These are phyloP conservation scores for Pseudogymnoascus sp. DNA, from an alignment of 2,329 filamentous ascomycete genomes.

Conservation along the genomic window DNA sequence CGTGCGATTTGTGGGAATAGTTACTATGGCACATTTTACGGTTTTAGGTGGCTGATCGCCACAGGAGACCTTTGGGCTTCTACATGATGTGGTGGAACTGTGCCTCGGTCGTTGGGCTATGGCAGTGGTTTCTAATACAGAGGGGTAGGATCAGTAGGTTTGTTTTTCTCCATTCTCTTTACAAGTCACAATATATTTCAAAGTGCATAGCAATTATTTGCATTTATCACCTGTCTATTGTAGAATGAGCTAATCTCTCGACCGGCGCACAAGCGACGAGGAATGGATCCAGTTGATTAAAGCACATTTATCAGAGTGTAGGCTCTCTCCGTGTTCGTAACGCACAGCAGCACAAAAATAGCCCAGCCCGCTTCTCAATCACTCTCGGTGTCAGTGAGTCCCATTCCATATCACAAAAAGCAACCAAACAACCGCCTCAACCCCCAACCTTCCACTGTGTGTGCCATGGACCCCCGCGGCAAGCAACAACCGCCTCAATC, in stretches of 20 bases:
- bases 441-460: background rate
- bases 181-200: background rate
- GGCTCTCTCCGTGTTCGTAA: background rate
- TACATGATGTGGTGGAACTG: background rate
- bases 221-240: background rate
- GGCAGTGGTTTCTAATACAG: background rate
- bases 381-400: background rate
- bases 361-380: background rate
- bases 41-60: background rate
- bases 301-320: background rate
- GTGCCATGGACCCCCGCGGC: background rate
- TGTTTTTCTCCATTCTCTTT: background rate
- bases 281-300: background rate
- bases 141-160: background rate
- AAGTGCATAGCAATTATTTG: background rate
- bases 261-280: background rate
- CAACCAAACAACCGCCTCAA: background rate
- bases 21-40: background rate
- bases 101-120: background rate
- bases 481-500: no score
- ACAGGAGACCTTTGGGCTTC: background rate
- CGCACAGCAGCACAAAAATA: background rate
- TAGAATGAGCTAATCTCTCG: background rate
- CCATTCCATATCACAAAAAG: background rate
- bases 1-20: background rate